phyloP scores from a whole-genome alignment of 306 rosid species.

The Acacia acuminata region DNA sequence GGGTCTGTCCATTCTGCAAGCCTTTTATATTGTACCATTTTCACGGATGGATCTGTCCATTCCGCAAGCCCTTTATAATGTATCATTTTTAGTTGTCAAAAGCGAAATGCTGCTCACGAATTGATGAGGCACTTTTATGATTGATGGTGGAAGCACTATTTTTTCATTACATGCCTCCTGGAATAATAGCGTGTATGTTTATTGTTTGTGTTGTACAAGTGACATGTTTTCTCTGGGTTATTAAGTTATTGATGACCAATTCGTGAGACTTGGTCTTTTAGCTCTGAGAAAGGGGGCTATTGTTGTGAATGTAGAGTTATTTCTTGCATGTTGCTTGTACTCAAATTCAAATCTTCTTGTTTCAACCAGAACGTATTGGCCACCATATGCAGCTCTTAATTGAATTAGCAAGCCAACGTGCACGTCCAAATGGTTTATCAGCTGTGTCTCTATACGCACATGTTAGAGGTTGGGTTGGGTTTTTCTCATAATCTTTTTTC shows the following conservation, averaged over 20 bases:
- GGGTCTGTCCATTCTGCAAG: conserved; percentile 6
- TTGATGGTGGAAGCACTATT: neutral
- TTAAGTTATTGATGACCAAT: neutral
- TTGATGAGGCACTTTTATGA: neutral
- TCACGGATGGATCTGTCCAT: conserved; percentile 7
- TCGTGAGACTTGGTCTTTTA: neutral
- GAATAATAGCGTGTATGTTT: neutral
- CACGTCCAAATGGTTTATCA: no score
- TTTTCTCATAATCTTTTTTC: no score
- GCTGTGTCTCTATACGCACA: no score
- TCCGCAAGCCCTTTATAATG: neutral
- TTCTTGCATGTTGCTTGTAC: neutral
- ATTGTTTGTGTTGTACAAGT: neutral
- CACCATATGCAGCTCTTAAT: neutral
- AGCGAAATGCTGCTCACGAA: neutral
- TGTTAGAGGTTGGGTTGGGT: no score
- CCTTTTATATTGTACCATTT: neutral
- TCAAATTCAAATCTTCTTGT: neutral
- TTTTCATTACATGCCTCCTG: neutral
- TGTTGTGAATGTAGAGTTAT: neutral
- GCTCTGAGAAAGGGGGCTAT: neutral
- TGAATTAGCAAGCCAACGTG: no score
- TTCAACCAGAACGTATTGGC: neutral
- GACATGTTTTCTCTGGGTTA: neutral
- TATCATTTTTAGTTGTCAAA: neutral